Evolutionary conservation across 768 basidiomycete species (phyloP).

Genomic region (Fomitopsis pulvina): DNA sequence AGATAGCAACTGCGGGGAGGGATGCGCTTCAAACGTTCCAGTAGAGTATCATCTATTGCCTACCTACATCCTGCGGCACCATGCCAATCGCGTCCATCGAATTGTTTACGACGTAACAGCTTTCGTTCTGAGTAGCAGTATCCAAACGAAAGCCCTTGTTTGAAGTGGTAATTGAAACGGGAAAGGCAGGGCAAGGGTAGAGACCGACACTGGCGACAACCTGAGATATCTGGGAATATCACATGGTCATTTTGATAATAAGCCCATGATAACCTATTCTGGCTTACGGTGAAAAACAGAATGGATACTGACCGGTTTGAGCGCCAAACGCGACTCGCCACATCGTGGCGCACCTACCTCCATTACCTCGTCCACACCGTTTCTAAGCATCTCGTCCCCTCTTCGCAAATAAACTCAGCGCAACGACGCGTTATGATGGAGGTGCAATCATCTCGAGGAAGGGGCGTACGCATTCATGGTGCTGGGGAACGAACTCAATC

Average conservation of each 20-base stretch:
- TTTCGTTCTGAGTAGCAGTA: not conserved
- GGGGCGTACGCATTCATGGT: slow-evolving; percentile 12
- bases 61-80: slow-evolving; percentile 51
- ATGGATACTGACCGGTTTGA: too few relatives aligned
- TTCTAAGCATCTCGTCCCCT: not conserved
- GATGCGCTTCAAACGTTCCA: not conserved
- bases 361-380: not conserved
- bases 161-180: too few relatives aligned
- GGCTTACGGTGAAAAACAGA: too few relatives aligned
- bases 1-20: slow-evolving; percentile 58
- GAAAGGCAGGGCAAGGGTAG: not conserved
- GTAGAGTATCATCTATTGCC: slow-evolving; percentile 7
- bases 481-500: slow-evolving; percentile 27
- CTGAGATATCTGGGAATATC: too few relatives aligned
- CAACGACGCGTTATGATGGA: not conserved
- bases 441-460: not conserved
- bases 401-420: not conserved
- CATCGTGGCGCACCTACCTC: not conserved
- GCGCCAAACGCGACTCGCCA: too few relatives aligned
- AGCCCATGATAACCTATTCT: too few relatives aligned
- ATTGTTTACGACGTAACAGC: slow-evolving; percentile 5
- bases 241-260: too few relatives aligned
- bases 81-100: slow-evolving; percentile 3
- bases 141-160: too few relatives aligned
- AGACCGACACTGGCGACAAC: too few relatives aligned